Conservation (phyloP, 768 basidiomycete genomes). For the Psilocybe subaeruginosa region DNA sequence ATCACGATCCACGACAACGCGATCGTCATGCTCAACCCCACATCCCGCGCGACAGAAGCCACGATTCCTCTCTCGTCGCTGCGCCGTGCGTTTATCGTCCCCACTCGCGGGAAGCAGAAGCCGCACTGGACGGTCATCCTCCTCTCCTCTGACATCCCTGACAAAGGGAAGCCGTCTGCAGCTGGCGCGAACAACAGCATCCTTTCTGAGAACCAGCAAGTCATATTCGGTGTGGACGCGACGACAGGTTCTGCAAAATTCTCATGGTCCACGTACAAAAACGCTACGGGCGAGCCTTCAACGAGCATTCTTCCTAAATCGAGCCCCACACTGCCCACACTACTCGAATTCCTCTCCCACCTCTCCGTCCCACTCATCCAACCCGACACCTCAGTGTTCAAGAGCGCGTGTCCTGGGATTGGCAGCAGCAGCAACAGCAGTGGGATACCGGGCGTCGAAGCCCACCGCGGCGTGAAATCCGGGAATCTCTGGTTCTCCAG, state of each 20-base stretch:
- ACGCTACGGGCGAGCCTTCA: conserved; percentile 28
- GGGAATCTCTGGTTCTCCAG: conserved; percentile 76
- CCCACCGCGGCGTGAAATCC: conserved; percentile 70
- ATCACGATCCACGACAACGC: conserved; percentile 55
- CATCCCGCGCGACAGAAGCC: conserved; percentile 50
- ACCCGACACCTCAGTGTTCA: conserved; percentile 56
- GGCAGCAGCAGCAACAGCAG: conserved; percentile 38
- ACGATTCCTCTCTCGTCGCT: conserved; percentile 52
- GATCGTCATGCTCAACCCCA: conserved; percentile 55
- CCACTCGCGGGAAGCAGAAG: conserved; percentile 73
- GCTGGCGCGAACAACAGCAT: conserved; percentile 18
- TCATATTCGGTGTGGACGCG: conserved; percentile 77
- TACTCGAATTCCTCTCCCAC: conserved; percentile 55
- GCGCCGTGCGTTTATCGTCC: conserved; percentile 68
- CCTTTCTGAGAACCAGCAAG: conserved; percentile 43
- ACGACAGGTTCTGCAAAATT: conserved; percentile 41
- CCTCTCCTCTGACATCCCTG: conserved; percentile 56
- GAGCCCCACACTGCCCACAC: conserved; percentile 46
- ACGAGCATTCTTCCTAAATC: conserved; percentile 48
- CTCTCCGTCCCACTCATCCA: conserved; percentile 49
- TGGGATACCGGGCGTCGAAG: conserved; percentile 66
- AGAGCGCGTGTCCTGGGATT: conserved; percentile 49
- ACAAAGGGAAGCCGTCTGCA: conserved; percentile 38
- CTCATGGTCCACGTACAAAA: conserved; percentile 42
- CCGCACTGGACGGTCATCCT: conserved; percentile 75